Evolutionary conservation across 371 early-diverging fungal genomes (phyloP).

Genomic region (Syncephalastrum contaminatum): DNA sequence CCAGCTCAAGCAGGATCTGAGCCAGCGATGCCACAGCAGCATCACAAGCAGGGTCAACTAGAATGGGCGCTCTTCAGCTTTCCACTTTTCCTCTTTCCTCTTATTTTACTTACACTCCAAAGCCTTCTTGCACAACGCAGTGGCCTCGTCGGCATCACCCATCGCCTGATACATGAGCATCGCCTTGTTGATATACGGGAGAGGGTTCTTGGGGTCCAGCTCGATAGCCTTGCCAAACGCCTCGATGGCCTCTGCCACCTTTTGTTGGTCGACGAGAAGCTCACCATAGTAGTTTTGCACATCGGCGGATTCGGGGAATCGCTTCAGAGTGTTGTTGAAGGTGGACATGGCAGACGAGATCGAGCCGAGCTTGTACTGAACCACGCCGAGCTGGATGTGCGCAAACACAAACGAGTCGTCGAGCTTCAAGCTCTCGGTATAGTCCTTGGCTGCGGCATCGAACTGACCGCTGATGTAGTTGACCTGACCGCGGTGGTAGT

Average conservation of each 20-base stretch:
- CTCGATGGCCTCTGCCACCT: constrained; percentile 70
- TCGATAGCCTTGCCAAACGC: constrained; percentile 79
- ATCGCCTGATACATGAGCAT: constrained; percentile 83
- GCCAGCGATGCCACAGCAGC: constrained; percentile 91
- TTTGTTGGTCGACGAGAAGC: constrained; percentile 86
- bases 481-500: constrained; percentile 70
- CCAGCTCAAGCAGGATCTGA: constrained; percentile 85
- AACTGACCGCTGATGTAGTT: constrained; percentile 79
- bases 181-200: constrained; percentile 97
- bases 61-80: not conserved
- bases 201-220: constrained; percentile 72
- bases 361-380: constrained; percentile 89
- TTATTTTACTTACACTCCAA: constrained; percentile 56
- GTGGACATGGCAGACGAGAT: constrained; percentile 69
- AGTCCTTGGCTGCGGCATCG: constrained; percentile 81
- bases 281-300: constrained; percentile 97
- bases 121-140: constrained; percentile 77
- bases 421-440: constrained; percentile 76
- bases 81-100: not conserved
- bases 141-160: constrained; percentile 75
- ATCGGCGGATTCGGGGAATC: constrained; percentile 84
- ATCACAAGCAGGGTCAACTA: constrained; percentile 91
- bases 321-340: constrained; percentile 77
- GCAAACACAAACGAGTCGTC: constrained; percentile 87
- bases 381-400: constrained; percentile 92